Conservation (phyloP, 495 filamentous ascomycete genomes). For the Penicillium manginii region DNA sequence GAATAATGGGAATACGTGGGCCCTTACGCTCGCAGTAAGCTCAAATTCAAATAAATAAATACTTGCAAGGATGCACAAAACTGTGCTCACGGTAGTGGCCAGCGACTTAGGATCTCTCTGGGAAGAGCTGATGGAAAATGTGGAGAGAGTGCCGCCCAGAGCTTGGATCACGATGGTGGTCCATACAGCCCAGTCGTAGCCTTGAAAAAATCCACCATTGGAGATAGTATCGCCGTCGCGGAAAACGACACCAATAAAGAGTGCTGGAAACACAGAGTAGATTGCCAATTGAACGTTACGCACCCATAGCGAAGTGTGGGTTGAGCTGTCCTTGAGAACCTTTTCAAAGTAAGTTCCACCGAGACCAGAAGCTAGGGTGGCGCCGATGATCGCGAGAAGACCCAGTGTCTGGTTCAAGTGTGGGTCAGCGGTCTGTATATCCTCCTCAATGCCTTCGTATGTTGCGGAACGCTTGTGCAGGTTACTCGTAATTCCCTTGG, state of each 20-base stretch:
- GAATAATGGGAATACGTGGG: background rate
- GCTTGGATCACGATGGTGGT: slow-evolving; percentile 81
- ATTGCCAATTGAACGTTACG: slow-evolving; percentile 92
- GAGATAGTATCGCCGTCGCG: slow-evolving; percentile 85
- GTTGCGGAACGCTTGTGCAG: slow-evolving; percentile 82
- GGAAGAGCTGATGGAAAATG: slow-evolving; percentile 83
- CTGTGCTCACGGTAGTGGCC: slow-evolving; percentile 86
- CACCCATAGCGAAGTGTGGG: slow-evolving; percentile 78
- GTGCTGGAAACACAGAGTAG: slow-evolving; percentile 85
- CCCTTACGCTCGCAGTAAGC: slow-evolving; percentile 70
- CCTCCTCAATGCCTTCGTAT: slow-evolving; percentile 90
- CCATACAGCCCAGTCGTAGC: slow-evolving; percentile 93
- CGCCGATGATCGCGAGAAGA: slow-evolving; percentile 73
- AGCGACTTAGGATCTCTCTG: slow-evolving; percentile 74
- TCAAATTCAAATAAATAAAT: slow-evolving; percentile 82
- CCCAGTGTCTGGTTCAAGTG: slow-evolving; percentile 77
- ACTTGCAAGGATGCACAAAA: slow-evolving; percentile 82
- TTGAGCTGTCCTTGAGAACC: slow-evolving; percentile 80
- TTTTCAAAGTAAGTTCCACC: slow-evolving; percentile 95
- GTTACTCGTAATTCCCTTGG: slow-evolving; percentile 44
- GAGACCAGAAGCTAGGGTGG: slow-evolving; percentile 77
- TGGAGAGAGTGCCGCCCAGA: slow-evolving; percentile 77
- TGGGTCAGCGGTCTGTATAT: slow-evolving; percentile 64
- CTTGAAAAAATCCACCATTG: slow-evolving; percentile 85
- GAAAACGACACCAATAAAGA: slow-evolving; percentile 83